Evolutionary conservation across 192 early-diverging fungal species (phyloP).

Genomic region (Backusella westeae): DNA sequence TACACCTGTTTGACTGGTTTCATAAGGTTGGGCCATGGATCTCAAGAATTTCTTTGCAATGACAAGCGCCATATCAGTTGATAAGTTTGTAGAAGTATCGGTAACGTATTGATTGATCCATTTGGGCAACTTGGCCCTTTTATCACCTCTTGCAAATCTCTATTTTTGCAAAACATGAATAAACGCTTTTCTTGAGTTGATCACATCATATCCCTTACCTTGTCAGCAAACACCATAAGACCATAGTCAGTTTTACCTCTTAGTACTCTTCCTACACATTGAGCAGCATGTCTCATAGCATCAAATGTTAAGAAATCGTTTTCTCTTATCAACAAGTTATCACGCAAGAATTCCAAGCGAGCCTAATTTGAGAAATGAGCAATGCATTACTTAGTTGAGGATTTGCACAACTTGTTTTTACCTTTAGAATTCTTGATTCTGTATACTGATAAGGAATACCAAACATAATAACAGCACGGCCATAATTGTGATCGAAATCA

Average conservation of each 20-base stretch:
- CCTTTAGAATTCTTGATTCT: conserved; percentile 89
- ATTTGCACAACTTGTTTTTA: conserved; percentile 4
- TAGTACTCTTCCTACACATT: conserved; percentile 97
- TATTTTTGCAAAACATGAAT: conserved; percentile 22
- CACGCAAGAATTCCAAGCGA: conserved; percentile 91
- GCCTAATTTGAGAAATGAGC: conserved; percentile 41
- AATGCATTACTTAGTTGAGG: too few species aligned
- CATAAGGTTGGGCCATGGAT: conserved; percentile 95
- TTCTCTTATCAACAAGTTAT: conserved; percentile 91
- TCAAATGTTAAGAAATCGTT: conserved; percentile 99
- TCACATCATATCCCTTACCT: conserved; percentile 46
- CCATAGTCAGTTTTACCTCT: conserved; percentile 99
- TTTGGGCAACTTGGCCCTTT: conserved; percentile 92
- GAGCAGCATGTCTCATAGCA: conserved; percentile 97
- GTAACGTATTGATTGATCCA: conserved; percentile 94
- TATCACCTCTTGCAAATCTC: conserved; percentile 92
- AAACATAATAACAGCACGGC: conserved; percentile 98
- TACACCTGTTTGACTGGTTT: conserved; percentile 79
- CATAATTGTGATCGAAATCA: conserved; percentile 99
- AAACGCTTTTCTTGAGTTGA: background rate
- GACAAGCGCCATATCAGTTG: conserved; percentile 95
- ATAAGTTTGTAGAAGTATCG: conserved; percentile 86
- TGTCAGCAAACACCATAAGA: conserved; percentile 98
- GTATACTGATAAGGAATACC: conserved; percentile 99
- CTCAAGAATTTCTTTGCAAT: conserved; percentile 92